These are phyloP conservation scores for Malassezia caprae DNA, from an alignment of 1,284 basidiomycete genomes.

Conservation along the genomic window DNA sequence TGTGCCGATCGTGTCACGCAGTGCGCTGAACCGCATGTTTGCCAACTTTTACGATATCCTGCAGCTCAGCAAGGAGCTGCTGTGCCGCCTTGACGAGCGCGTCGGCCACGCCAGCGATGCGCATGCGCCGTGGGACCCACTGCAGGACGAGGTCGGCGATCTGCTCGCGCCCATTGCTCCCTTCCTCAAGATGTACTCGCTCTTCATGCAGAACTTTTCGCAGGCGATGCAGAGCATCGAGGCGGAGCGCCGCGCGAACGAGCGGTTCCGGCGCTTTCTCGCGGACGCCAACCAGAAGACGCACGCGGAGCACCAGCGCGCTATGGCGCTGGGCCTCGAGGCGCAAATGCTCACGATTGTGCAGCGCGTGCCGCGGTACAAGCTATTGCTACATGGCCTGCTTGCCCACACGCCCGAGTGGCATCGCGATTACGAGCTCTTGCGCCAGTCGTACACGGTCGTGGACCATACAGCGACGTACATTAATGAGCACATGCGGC, in stretches of 20 bases:
- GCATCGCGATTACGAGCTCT: constrained; percentile 30
- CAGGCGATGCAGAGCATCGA: constrained; percentile 40
- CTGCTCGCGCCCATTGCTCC: constrained; percentile 44
- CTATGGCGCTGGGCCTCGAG: constrained; percentile 40
- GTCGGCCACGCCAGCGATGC: constrained; percentile 51
- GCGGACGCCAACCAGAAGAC: constrained; percentile 29
- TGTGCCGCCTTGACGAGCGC: constrained; percentile 54
- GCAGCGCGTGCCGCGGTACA: constrained; percentile 46
- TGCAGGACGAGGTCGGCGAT: constrained; percentile 34
- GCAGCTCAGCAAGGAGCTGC: constrained; percentile 73
- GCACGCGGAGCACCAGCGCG: constrained; percentile 21
- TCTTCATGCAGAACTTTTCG: constrained; percentile 47
- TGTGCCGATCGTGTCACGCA: constrained; percentile 60
- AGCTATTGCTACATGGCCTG: constrained; percentile 37
- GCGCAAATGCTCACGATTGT: constrained; percentile 44
- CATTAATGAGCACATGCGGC: constrained; percentile 44
- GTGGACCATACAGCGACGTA: constrained; percentile 39
- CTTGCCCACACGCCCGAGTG: constrained; percentile 32
- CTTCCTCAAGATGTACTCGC: constrained; percentile 46
- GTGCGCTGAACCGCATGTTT: constrained; percentile 65
- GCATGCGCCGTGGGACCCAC: constrained; percentile 29
- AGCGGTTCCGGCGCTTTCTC: constrained; percentile 34
- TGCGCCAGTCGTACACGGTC: constrained; percentile 25
- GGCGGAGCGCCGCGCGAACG: constrained; percentile 32
- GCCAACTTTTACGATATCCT: constrained; percentile 84